phyloP scores from a whole-genome alignment of 257 asterid species.

The Knoxia roxburghii region DNA sequence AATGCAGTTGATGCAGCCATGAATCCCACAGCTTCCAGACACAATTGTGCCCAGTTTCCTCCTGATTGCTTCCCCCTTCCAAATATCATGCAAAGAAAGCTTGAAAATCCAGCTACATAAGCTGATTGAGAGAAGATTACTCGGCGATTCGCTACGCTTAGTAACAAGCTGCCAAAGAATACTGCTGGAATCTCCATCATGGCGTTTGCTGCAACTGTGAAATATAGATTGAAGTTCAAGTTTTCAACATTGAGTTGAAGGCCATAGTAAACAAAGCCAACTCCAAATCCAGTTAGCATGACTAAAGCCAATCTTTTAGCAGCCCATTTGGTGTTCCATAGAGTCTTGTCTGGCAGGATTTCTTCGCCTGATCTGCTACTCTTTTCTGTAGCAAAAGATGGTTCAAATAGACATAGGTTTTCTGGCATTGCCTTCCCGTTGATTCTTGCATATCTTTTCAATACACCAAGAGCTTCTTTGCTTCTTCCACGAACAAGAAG shows the following conservation, averaged over 20 bases:
- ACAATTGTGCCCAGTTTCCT: neutral
- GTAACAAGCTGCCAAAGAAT: constrained; percentile 42
- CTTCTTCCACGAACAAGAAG: constrained; percentile 51
- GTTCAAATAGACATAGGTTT: neutral
- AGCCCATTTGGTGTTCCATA: constrained; percentile 31
- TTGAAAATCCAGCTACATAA: neutral
- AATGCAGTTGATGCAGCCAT: constrained; percentile 8
- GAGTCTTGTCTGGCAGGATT: neutral
- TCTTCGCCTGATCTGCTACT: neutral
- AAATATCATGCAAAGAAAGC: constrained; percentile 3
- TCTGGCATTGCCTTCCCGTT: constrained; percentile 37
- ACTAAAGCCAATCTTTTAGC: constrained; percentile 42
- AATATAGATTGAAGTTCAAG: constrained; percentile 47
- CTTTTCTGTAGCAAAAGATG: neutral
- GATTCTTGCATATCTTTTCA: constrained; percentile 42
- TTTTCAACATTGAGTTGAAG: constrained; percentile 56
- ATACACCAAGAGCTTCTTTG: constrained; percentile 47
- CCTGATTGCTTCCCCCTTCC: neutral
- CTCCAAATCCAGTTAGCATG: constrained; percentile 50
- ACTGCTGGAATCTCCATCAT: constrained; percentile 63
- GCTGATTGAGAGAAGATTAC: neutral
- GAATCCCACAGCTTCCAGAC: constrained; percentile 1
- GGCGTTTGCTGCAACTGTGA: constrained; percentile 46
- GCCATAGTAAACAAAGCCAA: constrained; percentile 51
- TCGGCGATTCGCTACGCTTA: constrained; percentile 14